Evolutionary conservation across 352 stramenopile genomes (phyloP), one percentile per base, ranked within the genome.

Genomic region (Globisporangium emineosum): DNA sequence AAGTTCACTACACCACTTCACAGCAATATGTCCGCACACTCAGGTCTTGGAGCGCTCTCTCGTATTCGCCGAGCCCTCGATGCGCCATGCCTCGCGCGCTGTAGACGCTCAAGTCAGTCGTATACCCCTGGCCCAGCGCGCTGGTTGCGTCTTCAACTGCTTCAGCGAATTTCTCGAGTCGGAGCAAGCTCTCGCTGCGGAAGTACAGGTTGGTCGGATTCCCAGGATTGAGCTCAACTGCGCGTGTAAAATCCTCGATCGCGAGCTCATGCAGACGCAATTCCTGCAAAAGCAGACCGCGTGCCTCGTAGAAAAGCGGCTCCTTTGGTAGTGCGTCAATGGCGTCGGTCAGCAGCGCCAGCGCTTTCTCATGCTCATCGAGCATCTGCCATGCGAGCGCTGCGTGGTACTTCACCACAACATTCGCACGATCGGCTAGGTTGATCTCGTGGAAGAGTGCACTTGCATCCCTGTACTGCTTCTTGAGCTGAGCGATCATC

Each of bases 401-500:
- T 43, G 77, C 76, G 58, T 91, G 83, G 55, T 83, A 91, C 60
- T 84, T 75, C 51, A 87, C 83, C 9, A 90, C 62, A 0, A 89
- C 68, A 29, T 71, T 84, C 27, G 75, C 40, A 9, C 55, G 54
- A 10, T 89, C 70, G 17, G 35, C 12, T 25, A 67, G 21, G 19
- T 62, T 21, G 61, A 78, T 70, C 12, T 71, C 65, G 29, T 76
- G 66, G 47, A 92, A 86, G 25, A 81, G 73, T 6, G 30, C 47
- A 12, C 71, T 67, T 27, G 81, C 83, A 0, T 73, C 68, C 4
- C 65, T 61, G 64, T 88, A 70, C 3, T 79, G 67, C 37, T 86
- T 65, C 51, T 77, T 77, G 10, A 94, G 74, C 59, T 92, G 82
- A 23, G 70, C 76, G 57, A 92, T 88, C 83, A 92, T 92, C 10